Base-by-base conservation (phyloP, 2,329 filamentous ascomycete genomes). In the Ceratocystis papillata region DNA sequence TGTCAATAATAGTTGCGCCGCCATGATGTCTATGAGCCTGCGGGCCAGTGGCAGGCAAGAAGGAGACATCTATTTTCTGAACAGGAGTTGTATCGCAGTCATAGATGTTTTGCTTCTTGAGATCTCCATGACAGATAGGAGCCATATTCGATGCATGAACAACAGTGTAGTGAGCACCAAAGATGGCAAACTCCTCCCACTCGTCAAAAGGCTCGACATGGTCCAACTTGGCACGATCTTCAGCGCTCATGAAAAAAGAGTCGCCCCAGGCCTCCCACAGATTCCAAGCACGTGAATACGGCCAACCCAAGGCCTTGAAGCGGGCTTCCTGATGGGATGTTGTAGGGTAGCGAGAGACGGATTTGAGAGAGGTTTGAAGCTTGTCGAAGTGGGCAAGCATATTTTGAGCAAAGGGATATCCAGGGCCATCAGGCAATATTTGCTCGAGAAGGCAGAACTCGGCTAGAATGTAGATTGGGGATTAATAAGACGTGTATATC, bases 101-200 rank as follows among this genome's bases (percentile, higher is more conserved):
- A 17, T 59, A 55, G 0, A 57, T 57, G 22, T 65, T 57, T 25
- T 33, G 53, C 15, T 33, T 45, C 41, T 57, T 57, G 30, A 62
- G 20, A 22, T 48, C 45, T 12, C 33, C 57, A 22, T 55, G 25
- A 15, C 41, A 15, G 3, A 64, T 45, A 10, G 60, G 17, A 20
- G 50, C 22, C 2, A 53, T 22, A 28, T 66, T 66, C 2, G 67
- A 68, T 2, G 90, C 89, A 63, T 84, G 79, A 7, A 96, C 79
- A 55, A 96, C 76, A 70, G 92, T 88, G 74, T 96, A 96, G 75
- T 96, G 92, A 44, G 86, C 85, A 1, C 83, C 85, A 74, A 95
- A 96, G 0, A 96, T 78, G 1, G 88, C 86, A 72, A 96, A 91
- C 72, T 96, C 93, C 75, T 97, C 93, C 90, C 90, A 96, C 75